Evolutionary conservation across 768 basidiomycete species (phyloP).

Genomic region (Russula virescens): DNA sequence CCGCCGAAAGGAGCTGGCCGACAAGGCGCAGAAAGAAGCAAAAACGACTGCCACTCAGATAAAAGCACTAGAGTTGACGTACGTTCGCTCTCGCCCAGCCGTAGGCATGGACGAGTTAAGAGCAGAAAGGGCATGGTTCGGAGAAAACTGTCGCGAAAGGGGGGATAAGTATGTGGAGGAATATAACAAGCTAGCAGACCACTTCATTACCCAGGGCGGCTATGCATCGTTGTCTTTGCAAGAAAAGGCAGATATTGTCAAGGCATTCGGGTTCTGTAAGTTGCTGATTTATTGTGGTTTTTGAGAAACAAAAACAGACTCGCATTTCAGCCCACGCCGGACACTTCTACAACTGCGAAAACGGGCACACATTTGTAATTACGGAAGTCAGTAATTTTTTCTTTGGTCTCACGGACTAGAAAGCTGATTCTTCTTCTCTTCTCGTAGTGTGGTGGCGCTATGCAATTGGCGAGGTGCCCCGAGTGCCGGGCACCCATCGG

Average conservation of each 20-base stretch:
- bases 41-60: neutral
- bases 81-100: slow-evolving; percentile 27
- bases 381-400: slow-evolving; percentile 37
- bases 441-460: slow-evolving; percentile 56
- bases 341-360: slow-evolving; percentile 36
- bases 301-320: neutral
- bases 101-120: slow-evolving; percentile 16
- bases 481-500: slow-evolving; percentile 55
- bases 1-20: neutral
- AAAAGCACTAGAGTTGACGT: slow-evolving; percentile 5
- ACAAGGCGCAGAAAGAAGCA: neutral
- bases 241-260: slow-evolving; percentile 29
- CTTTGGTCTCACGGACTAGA: neutral
- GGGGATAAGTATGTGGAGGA: slow-evolving; percentile 25
- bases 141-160: slow-evolving; percentile 26
- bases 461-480: slow-evolving; percentile 42
- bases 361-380: slow-evolving; percentile 61
- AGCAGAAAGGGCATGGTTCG: slow-evolving; percentile 28
- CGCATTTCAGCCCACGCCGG: slow-evolving; percentile 27
- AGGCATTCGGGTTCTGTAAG: slow-evolving; percentile 29
- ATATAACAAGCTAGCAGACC: slow-evolving; percentile 23
- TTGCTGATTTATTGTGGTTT: neutral
- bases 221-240: slow-evolving; percentile 28
- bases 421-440: neutral
- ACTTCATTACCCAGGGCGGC: slow-evolving; percentile 21